Evolutionary conservation across 2,329 filamentous ascomycete species (phyloP).

Genomic region (Oidium heveae): DNA sequence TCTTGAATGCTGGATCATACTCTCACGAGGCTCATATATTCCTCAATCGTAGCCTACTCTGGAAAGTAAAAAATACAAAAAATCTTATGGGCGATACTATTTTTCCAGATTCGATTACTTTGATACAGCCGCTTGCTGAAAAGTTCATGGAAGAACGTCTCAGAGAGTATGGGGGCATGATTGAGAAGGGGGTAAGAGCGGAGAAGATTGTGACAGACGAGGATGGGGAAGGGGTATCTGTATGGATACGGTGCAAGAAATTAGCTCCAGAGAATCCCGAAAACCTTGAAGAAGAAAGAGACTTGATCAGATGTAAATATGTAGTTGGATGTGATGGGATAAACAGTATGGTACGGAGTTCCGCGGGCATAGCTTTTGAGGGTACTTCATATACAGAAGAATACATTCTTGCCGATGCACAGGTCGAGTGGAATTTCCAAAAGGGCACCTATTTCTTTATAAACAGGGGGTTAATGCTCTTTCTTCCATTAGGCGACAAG

Average conservation of each 20-base stretch:
- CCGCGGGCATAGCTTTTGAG: constrained; percentile 17
- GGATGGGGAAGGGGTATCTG: constrained; percentile 3
- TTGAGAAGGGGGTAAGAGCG: constrained; percentile 14
- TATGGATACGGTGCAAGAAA: background rate
- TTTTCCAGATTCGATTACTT: constrained; percentile 13
- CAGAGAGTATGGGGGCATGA: constrained; percentile 9
- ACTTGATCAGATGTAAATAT: constrained; percentile 17
- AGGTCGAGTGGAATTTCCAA: constrained; percentile 8
- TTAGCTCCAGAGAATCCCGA: background rate
- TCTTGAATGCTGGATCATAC: constrained; percentile 17
- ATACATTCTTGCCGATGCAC: constrained; percentile 21
- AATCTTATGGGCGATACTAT: constrained; percentile 11
- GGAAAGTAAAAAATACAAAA: constrained; percentile 13
- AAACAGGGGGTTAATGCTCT: constrained; percentile 11
- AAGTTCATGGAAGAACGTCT: constrained; percentile 12
- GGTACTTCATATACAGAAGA: constrained; percentile 19
- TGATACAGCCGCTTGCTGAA: constrained; percentile 16
- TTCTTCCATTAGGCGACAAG: constrained; percentile 14
- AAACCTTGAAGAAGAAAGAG: constrained; percentile 4
- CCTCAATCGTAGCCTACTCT: constrained; percentile 3
- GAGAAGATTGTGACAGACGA: constrained; percentile 12
- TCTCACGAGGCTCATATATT: constrained; percentile 16
- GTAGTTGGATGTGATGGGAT: constrained; percentile 27
- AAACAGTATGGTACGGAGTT: constrained; percentile 21
- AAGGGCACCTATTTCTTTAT: constrained; percentile 9